Base-by-base conservation (phyloP, 345 rosid species). In the Hypericum androsaemum region DNA sequence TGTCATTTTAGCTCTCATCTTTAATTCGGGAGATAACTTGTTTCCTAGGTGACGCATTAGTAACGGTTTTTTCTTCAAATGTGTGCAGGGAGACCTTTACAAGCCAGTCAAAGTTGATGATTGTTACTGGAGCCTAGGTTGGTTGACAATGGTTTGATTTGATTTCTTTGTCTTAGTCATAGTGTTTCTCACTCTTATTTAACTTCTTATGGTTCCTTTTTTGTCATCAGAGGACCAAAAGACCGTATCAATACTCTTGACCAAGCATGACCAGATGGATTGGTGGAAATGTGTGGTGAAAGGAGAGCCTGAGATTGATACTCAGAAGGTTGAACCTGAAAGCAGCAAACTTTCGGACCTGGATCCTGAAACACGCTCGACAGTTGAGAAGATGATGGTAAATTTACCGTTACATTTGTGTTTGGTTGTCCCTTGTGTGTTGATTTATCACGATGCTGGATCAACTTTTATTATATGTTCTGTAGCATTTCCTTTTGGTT, bases 51-150 rank as follows among this genome's bases (percentile, higher is more conserved):
- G 0, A 9, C 15, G 53, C 3, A 12, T 35, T 58, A 17, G 52
- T 39, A 22, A n/a, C 16, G 5, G 50, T 6, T 1, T 10, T 54
- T 11, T 40, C n/a, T 68, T 43, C 32, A 22, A 22, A 22, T 53
- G 15, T 59, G 70, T 62, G 36, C 65, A 92, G 14, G 67, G 72
- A 8, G 66, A 69, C 59, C 59, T 69, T 35, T 60, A 54, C 12
- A 59, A 14, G 42, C 3, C 60, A 0, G 62, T 69, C 32, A 60
- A 52, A 43, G 46, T 47, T 15, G 59, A 38, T 3, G 69, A 60
- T 35, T 54, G 42, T 3, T 59, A 37, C 4, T 59, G 66, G 74
- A 64, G 50, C 5, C 22, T 60, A 59, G 98, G 99, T 88, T 78
- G 43, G 72, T 22, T 22, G 32, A 22, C 32, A 22, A 22, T 22